Evolutionary conservation across 805 yeast species (phyloP), one percentile per base, ranked within the genome.

Genomic region (Myxozyma vanderwaltii): DNA sequence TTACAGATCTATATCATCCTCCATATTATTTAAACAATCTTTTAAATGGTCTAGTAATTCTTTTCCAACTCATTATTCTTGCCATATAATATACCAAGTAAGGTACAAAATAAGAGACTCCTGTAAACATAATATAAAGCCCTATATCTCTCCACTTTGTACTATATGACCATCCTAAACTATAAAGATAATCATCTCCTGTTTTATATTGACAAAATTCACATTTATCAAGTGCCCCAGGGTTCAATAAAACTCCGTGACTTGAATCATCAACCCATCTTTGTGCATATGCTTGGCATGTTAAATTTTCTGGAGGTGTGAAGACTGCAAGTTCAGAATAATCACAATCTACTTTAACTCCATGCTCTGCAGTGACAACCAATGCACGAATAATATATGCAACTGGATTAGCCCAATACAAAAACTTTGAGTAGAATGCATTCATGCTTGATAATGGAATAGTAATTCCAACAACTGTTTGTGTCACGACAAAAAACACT

Each of bases 401-500:
- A 63, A 86, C 75, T 17, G 94, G 92, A 24, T 86, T 82, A 19
- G 77, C 80, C 70, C 91, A 78, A 77, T 86, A 87, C 89, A 87
- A 84, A 78, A 86, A 87, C 45, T 80, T 17, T 4, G 27, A 76
- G 91, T 91, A 85, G 78, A 88, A 88, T n/a, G 89, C 83, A 31
- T 88, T 88, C 76, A 75, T 61, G 33, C 72, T 75, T 19, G 76
- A 69, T 45, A 83, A 81, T 24, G 82, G 76, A 15, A 81, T 83
- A 75, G 88, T 75, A 45, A 86, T 89, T 79, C 96, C 96, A 79
- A 90, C 86, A 82, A 88, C 86, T 55, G 81, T 80, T 74, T 88
- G 75, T 40, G 83, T 76, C 78, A 86, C 73, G 1, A 87, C 82
- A 72, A 83, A 86, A 61, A 84, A 68, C 67, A 86, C 68, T 38